phyloP scores from a whole-genome alignment of 371 early-diverging fungal species.

The Mortierella sp. region DNA sequence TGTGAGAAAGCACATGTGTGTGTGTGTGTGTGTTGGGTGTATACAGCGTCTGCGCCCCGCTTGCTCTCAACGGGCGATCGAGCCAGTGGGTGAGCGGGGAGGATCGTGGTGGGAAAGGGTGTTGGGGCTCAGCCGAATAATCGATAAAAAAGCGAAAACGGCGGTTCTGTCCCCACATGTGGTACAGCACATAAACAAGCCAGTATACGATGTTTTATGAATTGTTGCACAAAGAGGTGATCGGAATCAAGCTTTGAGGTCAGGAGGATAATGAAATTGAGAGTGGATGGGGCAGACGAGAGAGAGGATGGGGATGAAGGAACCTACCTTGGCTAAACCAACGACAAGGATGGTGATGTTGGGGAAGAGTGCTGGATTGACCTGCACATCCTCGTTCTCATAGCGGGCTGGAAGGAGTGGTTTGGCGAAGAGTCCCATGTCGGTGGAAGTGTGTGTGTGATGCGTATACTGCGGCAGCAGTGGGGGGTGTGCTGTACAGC shows the following conservation, averaged over 20 bases:
- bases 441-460: not conserved
- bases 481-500: not conserved
- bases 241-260: not conserved
- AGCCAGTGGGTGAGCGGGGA: too few species aligned
- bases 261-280: too few species aligned
- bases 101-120: constrained; percentile 16
- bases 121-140: constrained; percentile 4
- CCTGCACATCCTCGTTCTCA: constrained; percentile 52
- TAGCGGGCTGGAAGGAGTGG: constrained; percentile 36
- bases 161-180: not conserved
- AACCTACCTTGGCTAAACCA: constrained; percentile 46
- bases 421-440: constrained; percentile 48
- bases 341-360: constrained; percentile 46
- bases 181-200: not conserved
- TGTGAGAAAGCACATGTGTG: not conserved
- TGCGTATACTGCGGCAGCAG: too few species aligned
- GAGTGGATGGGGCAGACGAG: not conserved
- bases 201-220: not conserved
- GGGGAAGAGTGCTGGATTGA: constrained; percentile 47
- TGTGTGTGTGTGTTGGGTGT: not conserved
- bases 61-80: not conserved
- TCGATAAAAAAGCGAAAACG: not conserved
- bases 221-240: not conserved
- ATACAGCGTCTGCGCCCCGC: not conserved
- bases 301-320: not conserved